These are phyloP conservation scores for Gastrodia elata DNA, from an alignment of 106 monocot genomes.

Conservation along the genomic window DNA sequence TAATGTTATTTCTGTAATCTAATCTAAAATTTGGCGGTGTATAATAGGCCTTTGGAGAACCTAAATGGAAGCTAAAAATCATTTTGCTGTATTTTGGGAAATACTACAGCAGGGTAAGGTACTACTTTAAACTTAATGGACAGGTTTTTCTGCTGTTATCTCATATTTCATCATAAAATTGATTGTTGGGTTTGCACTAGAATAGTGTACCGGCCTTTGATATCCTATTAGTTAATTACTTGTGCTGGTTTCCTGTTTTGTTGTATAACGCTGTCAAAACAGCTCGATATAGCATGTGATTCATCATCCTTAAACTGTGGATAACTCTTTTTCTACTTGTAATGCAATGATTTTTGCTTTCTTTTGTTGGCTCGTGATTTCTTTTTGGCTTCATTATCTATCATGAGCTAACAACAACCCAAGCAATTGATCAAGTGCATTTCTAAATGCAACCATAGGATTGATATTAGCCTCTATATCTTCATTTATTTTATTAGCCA, in stretches of 20 bases:
- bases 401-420: too few species aligned
- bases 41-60: slow-evolving; percentile 4
- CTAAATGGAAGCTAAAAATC: slow-evolving; percentile 9
- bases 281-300: not conserved
- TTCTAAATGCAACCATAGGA: too few species aligned
- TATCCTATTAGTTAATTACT: not conserved
- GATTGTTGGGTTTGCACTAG: not conserved
- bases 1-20: not conserved
- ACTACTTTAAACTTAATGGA: not conserved
- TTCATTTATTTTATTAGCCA: too few species aligned
- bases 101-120: slow-evolving; percentile 5
- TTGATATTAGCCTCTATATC: too few species aligned
- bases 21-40: not conserved
- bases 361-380: too few species aligned
- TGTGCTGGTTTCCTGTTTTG: not conserved
- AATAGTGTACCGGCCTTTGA: not conserved
- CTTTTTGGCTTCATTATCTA: too few species aligned
- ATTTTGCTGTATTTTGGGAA: slow-evolving; percentile 8
- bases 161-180: not conserved
- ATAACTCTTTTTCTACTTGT: too few species aligned
- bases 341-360: too few species aligned
- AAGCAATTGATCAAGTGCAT: too few species aligned
- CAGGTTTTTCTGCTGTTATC: not conserved
- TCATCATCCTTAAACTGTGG: too few species aligned
- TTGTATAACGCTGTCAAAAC: not conserved